Base-by-base conservation (phyloP, 257 asterid species). In the Petrea volubilis region DNA sequence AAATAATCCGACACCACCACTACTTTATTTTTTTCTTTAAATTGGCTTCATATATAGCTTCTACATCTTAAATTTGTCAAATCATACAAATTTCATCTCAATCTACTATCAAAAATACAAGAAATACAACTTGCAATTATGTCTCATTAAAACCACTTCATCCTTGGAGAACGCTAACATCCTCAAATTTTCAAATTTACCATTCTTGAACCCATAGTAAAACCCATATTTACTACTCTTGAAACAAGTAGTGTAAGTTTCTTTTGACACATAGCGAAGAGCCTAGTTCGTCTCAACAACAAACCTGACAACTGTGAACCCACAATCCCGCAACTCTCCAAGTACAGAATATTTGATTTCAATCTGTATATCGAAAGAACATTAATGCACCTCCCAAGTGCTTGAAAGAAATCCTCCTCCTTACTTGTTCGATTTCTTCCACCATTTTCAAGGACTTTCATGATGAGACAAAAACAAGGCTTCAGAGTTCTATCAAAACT, bases 251-350 rank as follows among this genome's bases (percentile, higher is more conserved):
- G 68, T 33, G 21, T 72, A 17, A 79, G 70, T 43, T 70, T 60
- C 21, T 69, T 53, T 24, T 52, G 61, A 13, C 24, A 57, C 25
- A 36, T 1, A 27, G 58, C 3, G 52, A 82, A 77, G 31, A 82
- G 24, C 58, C 67, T 24, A 46, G 87, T 80, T 7, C 57, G 76
- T 64, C 74, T 62, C 55, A 40, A 28, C 44, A 77, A 61, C 46
- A 74, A 63, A 15, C 50, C 21, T 3, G 82, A 70, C 51, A 79
- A 24, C 34, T 74, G 80, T 29, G 77, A 41, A 21, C 73, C 84
- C 34, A 25, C 69, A 56, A 82, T 73, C 23, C 86, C 83, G 55
- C 78, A 46, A 38, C 79, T 72, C 67, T 64, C 51, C 44, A 82
- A 64, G 53, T 73, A 82, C 10, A 14, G 29, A 60, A 76, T 68